Percentiles rank a stretch among this genome's conserved stretches.
Evolutionary conservation across 768 basidiomycete genomes (phyloP).

Genomic region (Clathrus columnatus): DNA sequence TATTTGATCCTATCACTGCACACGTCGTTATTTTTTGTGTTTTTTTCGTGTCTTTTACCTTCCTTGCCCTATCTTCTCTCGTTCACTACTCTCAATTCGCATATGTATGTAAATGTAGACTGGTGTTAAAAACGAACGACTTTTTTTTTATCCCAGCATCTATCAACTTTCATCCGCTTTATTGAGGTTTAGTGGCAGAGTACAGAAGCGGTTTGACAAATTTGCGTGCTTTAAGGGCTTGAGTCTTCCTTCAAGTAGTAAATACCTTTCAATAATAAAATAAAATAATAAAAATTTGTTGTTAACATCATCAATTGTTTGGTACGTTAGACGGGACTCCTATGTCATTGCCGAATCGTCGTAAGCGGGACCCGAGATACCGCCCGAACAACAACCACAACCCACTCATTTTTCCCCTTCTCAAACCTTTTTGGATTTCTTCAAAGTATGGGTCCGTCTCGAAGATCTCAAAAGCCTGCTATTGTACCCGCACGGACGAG

Average conservation of each 20-base stretch:
- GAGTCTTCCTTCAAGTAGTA: no score
- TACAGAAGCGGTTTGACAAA: no score
- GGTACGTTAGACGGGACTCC: no score
- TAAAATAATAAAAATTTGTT: no score
- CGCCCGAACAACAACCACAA: background rate
- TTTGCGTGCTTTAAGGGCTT: no score
- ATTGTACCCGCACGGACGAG: constrained; percentile 1
- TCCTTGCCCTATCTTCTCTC: background rate
- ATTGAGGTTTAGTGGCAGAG: no score
- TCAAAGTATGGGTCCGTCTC: background rate
- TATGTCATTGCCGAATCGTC: no score
- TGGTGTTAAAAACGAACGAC: constrained; percentile 7
- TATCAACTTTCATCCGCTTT: no score
- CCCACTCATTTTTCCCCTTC: background rate
- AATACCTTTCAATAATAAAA: no score
- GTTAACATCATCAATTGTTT: no score
- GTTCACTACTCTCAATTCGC: constrained; percentile 5
- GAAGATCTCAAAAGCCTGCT: background rate
- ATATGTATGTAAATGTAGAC: constrained; percentile 10
- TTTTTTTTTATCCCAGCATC: no score
- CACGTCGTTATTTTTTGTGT: background rate
- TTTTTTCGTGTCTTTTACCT: background rate
- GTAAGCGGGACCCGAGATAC: no score
- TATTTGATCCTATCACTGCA: background rate
- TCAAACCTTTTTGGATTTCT: background rate